phyloP scores from a whole-genome alignment of 116 monocot genomes.

The Trichopus zeylanicus region DNA sequence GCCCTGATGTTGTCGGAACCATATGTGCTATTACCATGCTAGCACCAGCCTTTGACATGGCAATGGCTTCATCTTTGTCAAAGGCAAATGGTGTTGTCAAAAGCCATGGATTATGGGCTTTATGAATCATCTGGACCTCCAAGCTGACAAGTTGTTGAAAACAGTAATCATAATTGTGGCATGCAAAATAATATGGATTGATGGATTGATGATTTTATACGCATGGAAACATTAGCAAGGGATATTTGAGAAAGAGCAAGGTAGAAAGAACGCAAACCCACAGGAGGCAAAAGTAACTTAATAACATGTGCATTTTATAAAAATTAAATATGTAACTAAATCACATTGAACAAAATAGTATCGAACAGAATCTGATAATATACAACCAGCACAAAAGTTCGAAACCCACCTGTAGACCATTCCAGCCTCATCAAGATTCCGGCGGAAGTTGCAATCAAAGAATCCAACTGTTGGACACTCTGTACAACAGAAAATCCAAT shows the following conservation, averaged over 20 bases:
- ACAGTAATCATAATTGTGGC: not conserved
- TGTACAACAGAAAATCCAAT: conserved; percentile 82
- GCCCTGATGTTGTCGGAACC: conserved; percentile 80
- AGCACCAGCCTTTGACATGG: conserved; percentile 85
- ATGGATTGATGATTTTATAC: too few species aligned
- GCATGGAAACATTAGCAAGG: too few species aligned
- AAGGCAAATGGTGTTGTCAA: conserved; percentile 93
- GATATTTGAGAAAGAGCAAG: too few species aligned
- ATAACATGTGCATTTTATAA: not conserved
- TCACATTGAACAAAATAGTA: not conserved
- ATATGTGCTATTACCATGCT: conserved; percentile 85
- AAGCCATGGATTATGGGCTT: conserved; percentile 63
- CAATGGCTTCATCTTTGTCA: conserved; percentile 60
- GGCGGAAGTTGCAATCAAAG: conserved; percentile 90
- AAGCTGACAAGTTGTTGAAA: conserved; percentile 32
- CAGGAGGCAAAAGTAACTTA: too few species aligned
- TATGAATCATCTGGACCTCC: conserved; percentile 90
- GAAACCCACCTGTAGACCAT: conserved; percentile 81
- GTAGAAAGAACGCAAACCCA: too few species aligned
- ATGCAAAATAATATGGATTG: not conserved
- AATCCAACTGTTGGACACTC: conserved; percentile 92
- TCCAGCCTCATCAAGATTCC: conserved; percentile 91
- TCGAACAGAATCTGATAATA: not conserved
- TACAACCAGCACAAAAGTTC: not conserved
- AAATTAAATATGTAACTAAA: too few species aligned